These are phyloP conservation scores for Glycine tomentella DNA, from an alignment of 306 rosid species.

Conservation along the genomic window DNA sequence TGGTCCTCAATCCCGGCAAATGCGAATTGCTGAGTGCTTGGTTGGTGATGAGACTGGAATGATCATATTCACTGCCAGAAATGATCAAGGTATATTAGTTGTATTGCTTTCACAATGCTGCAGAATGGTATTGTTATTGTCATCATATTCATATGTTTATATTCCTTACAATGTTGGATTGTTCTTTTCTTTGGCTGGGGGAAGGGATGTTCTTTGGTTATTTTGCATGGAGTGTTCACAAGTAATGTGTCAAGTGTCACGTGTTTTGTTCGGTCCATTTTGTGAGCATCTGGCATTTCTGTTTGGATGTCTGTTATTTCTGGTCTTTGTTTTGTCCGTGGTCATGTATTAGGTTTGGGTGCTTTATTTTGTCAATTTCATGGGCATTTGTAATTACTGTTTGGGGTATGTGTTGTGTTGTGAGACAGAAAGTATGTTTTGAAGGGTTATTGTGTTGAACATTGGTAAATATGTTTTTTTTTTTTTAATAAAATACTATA, in stretches of 20 bases:
- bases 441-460: background rate
- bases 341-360: background rate
- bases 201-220: background rate
- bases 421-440: background rate
- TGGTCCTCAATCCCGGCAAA: slow-evolving; percentile 93
- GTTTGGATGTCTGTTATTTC: slow-evolving; percentile 8
- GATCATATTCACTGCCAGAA: slow-evolving; percentile 88
- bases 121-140: slow-evolving; percentile 4
- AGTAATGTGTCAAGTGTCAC: background rate
- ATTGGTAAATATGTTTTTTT: background rate
- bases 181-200: slow-evolving; percentile 15
- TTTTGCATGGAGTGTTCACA: background rate
- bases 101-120: slow-evolving; percentile 41
- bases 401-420: background rate
- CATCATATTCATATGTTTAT: background rate
- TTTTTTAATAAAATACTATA: background rate
- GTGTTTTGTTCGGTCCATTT: slow-evolving; percentile 4
- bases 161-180: background rate
- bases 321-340: background rate
- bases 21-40: slow-evolving; percentile 94
- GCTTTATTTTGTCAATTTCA: background rate
- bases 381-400: slow-evolving; percentile 10
- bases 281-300: background rate
- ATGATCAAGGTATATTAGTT: slow-evolving; percentile 78
- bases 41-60: slow-evolving; percentile 96